These are phyloP conservation scores for Chlamydomonas urium DNA, from an alignment of 139 green algal genomes.

Conservation along the genomic window DNA sequence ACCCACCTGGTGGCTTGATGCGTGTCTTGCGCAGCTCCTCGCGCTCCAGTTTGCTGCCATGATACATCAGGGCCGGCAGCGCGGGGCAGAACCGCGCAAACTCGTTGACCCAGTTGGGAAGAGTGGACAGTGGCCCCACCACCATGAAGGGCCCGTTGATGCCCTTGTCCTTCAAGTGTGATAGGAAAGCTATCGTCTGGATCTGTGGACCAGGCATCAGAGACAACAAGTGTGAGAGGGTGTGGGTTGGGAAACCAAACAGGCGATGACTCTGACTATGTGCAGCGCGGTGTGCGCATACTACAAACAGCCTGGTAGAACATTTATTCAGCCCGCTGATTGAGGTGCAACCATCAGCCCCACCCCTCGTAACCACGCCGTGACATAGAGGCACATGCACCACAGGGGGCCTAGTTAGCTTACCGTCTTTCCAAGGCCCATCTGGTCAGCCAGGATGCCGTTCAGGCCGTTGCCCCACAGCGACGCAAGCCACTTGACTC, in stretches of 20 bases:
- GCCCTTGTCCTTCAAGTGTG: constrained; percentile 71
- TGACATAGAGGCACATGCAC: not conserved
- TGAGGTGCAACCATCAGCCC: too few species aligned
- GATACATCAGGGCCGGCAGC: constrained; percentile 87
- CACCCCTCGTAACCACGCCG: not conserved
- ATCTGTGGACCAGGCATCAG: too few species aligned
- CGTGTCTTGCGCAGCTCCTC: constrained; percentile 42
- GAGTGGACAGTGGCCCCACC: constrained; percentile 85
- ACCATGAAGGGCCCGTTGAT: constrained; percentile 81
- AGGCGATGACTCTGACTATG: too few species aligned
- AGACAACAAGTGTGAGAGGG: too few species aligned
- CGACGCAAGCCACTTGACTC: constrained; percentile 86
- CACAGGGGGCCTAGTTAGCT: not conserved
- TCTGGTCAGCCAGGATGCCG: constrained; percentile 93
- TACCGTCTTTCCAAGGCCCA: constrained; percentile 96
- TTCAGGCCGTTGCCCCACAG: constrained; percentile 92
- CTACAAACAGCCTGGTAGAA: too few species aligned
- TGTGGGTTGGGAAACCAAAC: too few species aligned
- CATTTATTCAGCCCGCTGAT: too few species aligned
- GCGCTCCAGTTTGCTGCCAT: constrained; percentile 71
- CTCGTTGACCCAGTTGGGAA: constrained; percentile 94
- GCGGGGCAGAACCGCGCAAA: constrained; percentile 81
- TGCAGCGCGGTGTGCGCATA: too few species aligned
- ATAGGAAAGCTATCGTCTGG: constrained; percentile 94
- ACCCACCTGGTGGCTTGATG: constrained; percentile 12